These are phyloP conservation scores for Phytophthora cajani DNA, from an alignment of 352 stramenopile genomes.

Conservation along the genomic window DNA sequence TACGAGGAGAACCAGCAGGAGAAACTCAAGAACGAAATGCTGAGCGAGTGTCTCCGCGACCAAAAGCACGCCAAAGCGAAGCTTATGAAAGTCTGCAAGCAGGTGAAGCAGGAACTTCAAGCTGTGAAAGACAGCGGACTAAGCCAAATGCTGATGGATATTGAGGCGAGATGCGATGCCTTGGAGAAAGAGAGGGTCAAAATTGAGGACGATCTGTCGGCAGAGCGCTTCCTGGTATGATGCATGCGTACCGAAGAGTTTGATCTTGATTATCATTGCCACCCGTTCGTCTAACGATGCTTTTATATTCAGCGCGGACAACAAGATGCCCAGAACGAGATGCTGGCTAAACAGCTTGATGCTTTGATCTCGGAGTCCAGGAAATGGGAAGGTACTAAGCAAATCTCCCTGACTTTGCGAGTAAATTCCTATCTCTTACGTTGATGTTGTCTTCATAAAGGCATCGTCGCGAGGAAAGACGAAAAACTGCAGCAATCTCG, in stretches of 20 bases:
- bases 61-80: slow-evolving; percentile 78
- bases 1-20: slow-evolving; percentile 78
- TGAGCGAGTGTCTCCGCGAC: slow-evolving; percentile 67
- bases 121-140: slow-evolving; percentile 66
- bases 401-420: no score
- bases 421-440: slow-evolving; percentile 7
- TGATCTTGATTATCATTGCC: not conserved
- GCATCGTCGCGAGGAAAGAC: slow-evolving; percentile 47
- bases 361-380: slow-evolving; percentile 23
- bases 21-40: slow-evolving; percentile 74
- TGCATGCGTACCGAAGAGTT: no score
- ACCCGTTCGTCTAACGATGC: not conserved
- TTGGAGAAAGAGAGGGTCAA: slow-evolving; percentile 60
- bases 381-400: slow-evolving; percentile 41
- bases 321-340: slow-evolving; percentile 26
- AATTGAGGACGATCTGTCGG: slow-evolving; percentile 44
- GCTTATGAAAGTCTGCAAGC: slow-evolving; percentile 78
- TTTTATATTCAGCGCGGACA: slow-evolving; percentile 20
- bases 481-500: slow-evolving; percentile 46
- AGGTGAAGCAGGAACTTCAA: slow-evolving; percentile 67
- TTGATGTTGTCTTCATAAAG: slow-evolving; percentile 22
- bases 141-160: slow-evolving; percentile 70
- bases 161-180: slow-evolving; percentile 58
- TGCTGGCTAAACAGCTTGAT: slow-evolving; percentile 30
- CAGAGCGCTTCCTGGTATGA: slow-evolving; percentile 46